These are phyloP conservation scores for Kokia cookei DNA, from an alignment of 441 rosid genomes.

Conservation along the genomic window DNA sequence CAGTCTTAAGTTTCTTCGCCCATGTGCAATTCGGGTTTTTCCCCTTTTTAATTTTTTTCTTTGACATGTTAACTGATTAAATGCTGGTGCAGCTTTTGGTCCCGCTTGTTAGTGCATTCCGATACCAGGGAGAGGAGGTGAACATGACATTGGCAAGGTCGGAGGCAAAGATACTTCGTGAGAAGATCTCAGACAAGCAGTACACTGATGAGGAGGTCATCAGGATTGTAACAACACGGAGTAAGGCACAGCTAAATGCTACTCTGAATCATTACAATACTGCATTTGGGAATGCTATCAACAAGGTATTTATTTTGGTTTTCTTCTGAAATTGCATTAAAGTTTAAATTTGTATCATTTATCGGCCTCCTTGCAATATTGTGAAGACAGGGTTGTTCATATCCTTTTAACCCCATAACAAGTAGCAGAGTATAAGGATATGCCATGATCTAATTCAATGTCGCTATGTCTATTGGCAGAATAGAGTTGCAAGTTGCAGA, in stretches of 20 bases:
- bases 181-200: constrained; percentile 53
- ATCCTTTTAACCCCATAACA: neutral
- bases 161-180: constrained; percentile 73
- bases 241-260: constrained; percentile 68
- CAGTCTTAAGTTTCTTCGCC: neutral
- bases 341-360: neutral
- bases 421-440: neutral
- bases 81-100: constrained; percentile 57
- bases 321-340: neutral
- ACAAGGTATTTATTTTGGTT: constrained; percentile 36
- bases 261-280: constrained; percentile 75
- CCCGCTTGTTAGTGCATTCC: constrained; percentile 67
- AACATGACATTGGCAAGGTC: constrained; percentile 54
- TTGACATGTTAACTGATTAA: neutral
- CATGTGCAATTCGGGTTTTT: neutral
- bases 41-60: neutral
- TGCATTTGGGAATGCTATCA: constrained; percentile 52
- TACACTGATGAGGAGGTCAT: constrained; percentile 63
- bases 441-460: neutral
- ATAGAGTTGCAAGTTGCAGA: neutral
- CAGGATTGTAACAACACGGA: constrained; percentile 68
- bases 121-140: constrained; percentile 78
- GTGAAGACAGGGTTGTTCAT: neutral
- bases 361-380: neutral
- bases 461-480: too few relatives aligned